Evolutionary conservation across 1,139 yeast species (phyloP), one percentile per base, ranked within the genome.

Genomic region (Magnusiomyces tetraspermus): DNA sequence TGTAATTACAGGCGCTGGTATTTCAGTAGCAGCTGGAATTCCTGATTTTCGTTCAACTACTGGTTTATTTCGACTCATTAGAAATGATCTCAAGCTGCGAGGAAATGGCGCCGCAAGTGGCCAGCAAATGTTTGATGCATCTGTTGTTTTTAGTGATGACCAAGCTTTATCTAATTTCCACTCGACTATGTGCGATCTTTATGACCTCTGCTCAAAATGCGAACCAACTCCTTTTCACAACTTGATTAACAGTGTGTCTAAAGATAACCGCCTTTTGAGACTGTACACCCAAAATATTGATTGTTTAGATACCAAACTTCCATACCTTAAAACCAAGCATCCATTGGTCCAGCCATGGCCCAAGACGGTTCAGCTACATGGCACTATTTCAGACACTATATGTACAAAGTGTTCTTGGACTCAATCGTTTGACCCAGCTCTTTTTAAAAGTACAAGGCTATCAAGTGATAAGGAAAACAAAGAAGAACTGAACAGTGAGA

Each of bases 1-100:
- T 10, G 68, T 67, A 22, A 75, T 88, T 37, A 80, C 92, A 0
- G 96, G 96, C 2, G 96, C 96, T 11, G 96, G 96, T 2, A 80
- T 86, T 33, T 85, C 95, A 28, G 92, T 90, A 54, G 85, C 85
- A 46, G 88, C 95, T 0, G 96, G 96, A 1, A 87, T 88, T 44
- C 96, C 96, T 1, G 96, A 88, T 65, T 88, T 88, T 64, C 72
- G 96, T 57, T 85, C 95, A 0, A 73, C 83, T 15, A 79, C 82
- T 58, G 96, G 95, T 2, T 71, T 87, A 46, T 87, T 87, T 66
- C 79, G 82, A 57, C 75, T 82, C 51, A 77, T 85, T 48, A 79
- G 80, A 58, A 62, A 65, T 2, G 67, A 71, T 1, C 51, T 68
- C 63, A 49, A 61, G 59, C 48, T 68, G 77, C 74, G 46, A 66